Conservation (phyloP, 1,139 yeast genomes). For the Arxiozyma bovina region DNA sequence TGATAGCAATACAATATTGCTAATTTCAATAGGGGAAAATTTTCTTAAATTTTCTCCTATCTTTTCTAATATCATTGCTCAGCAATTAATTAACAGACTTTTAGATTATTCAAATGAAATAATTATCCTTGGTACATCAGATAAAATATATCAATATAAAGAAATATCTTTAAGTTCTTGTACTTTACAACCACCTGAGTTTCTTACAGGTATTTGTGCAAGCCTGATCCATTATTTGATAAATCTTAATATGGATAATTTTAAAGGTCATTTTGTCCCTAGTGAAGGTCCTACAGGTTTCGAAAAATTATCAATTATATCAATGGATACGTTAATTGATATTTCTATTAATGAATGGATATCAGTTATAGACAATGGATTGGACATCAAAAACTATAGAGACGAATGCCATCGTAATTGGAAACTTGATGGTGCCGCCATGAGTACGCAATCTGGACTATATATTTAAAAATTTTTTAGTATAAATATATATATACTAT, state of each 20-base stretch:
- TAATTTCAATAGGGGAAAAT: conserved; percentile 23
- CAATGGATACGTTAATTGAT: conserved; percentile 25
- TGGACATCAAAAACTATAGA: conserved; percentile 14
- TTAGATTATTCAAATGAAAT: conserved; percentile 5
- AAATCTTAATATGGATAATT: conserved; percentile 6
- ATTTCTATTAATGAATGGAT: conserved; percentile 11
- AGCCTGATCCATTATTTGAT: conserved; percentile 18
- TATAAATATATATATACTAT: background rate
- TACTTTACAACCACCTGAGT: conserved; percentile 28
- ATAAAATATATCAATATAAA: conserved; percentile 20
- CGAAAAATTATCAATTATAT: conserved; percentile 24
- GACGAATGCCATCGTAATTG: conserved; percentile 24
- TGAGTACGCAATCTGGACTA: conserved; percentile 28
- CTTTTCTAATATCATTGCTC: conserved; percentile 17
- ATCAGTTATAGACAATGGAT: background rate
- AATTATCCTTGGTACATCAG: conserved; percentile 24
- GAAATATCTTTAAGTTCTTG: conserved; percentile 9
- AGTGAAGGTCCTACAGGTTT: conserved; percentile 32
- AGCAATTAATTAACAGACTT: conserved; percentile 7
- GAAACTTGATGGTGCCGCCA: conserved; percentile 25
- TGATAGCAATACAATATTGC: conserved; percentile 1
- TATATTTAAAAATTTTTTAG: conserved; percentile 15
- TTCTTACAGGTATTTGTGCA: conserved; percentile 28
- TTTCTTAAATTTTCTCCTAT: conserved; percentile 25
- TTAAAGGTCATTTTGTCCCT: conserved; percentile 22